Evolutionary conservation across 495 filamentous ascomycete genomes (phyloP).

Genomic region (Thermothielavioides terrestris): DNA sequence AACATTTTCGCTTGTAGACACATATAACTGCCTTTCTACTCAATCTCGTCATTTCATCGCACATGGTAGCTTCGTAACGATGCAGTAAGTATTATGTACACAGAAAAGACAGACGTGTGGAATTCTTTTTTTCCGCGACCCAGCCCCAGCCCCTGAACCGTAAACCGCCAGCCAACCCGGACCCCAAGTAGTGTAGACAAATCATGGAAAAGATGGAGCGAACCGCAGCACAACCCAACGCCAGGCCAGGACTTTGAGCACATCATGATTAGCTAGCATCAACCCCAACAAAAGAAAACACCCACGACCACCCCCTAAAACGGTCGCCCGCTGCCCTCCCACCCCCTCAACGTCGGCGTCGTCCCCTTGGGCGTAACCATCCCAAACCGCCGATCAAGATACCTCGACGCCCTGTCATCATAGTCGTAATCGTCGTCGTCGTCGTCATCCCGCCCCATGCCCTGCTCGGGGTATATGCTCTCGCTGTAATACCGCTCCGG

Average conservation of each 20-base stretch:
- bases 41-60: neutral
- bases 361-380: constrained; percentile 10
- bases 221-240: neutral
- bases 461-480: constrained; percentile 22
- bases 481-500: constrained; percentile 24
- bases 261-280: too few species aligned
- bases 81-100: neutral
- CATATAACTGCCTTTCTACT: too few species aligned
- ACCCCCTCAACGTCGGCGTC: constrained; percentile 9
- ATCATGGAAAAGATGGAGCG: neutral
- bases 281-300: neutral
- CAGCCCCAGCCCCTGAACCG: neutral
- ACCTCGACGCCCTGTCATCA: constrained; percentile 9
- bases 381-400: constrained; percentile 8
- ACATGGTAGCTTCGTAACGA: neutral
- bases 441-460: neutral
- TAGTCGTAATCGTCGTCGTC: neutral
- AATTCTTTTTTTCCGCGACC: neutral
- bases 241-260: too few species aligned
- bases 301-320: neutral
- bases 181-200: constrained; percentile 2
- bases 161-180: neutral
- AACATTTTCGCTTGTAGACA: too few species aligned
- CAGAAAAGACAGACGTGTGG: neutral
- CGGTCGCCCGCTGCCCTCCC: constrained; percentile 11